These are phyloP conservation scores for Ormosia emarginata DNA, from an alignment of 306 rosid species.

Conservation along the genomic window DNA sequence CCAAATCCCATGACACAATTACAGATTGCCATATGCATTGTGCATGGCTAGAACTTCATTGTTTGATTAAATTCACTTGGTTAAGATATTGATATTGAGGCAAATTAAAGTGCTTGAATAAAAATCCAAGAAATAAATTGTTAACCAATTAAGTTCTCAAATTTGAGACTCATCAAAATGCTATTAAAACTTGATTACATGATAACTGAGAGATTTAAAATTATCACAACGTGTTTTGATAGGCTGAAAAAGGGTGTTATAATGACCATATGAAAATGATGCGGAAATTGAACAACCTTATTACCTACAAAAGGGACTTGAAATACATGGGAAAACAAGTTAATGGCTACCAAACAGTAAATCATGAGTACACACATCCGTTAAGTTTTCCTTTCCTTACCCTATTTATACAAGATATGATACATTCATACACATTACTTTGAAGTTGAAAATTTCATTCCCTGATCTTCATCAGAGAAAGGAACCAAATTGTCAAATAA, in stretches of 20 bases:
- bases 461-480: constrained; percentile 6
- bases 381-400: neutral
- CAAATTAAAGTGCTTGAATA: neutral
- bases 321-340: neutral
- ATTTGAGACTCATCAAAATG: no score
- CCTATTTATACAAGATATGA: constrained; percentile 7
- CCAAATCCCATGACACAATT: no score
- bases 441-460: constrained; percentile 11
- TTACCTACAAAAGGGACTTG: neutral
- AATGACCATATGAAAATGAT: neutral
- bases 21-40: no score
- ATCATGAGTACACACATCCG: neutral
- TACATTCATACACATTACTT: constrained; percentile 27
- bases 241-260: neutral
- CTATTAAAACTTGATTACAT: neutral
- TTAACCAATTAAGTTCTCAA: no score
- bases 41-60: no score
- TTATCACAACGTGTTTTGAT: neutral
- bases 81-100: neutral
- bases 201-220: neutral
- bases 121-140: neutral
- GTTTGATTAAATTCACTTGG: no score
- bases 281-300: neutral
- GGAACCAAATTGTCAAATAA: constrained; percentile 27
- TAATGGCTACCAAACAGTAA: neutral